phyloP scores from a whole-genome alignment of 306 rosid species.

The Quercus ilex region DNA sequence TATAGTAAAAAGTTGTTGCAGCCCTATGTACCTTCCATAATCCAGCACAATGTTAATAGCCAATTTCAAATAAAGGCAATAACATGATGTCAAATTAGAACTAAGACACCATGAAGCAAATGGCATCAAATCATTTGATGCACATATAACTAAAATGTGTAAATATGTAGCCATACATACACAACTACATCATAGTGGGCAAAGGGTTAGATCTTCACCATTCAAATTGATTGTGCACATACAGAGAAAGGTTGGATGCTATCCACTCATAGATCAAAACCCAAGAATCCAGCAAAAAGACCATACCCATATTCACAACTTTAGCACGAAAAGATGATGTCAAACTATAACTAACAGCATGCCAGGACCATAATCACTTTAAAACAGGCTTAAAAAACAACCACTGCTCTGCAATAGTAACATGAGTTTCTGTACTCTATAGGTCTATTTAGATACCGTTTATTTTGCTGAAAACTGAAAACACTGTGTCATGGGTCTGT shows the following conservation, averaged over 20 bases:
- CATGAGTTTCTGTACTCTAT: neutral
- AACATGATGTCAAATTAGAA: neutral
- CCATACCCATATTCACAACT: neutral
- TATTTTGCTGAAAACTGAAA: no score
- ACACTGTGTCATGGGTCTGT: fast-evolving
- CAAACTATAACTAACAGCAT: neutral
- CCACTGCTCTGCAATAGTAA: neutral
- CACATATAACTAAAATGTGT: no score
- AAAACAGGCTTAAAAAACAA: neutral
- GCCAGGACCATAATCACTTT: neutral
- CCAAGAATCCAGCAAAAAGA: neutral
- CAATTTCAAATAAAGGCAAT: neutral
- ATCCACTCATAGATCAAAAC: neutral
- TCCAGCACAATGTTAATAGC: no score
- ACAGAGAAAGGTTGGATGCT: neutral
- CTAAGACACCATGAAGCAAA: no score
- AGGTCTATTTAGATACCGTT: fast-evolving
- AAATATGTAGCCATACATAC: no score
- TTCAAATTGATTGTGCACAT: no score
- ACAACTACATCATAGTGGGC: no score
- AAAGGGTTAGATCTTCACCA: no score
- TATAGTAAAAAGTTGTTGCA: neutral
- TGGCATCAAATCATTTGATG: no score
- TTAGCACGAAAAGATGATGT: neutral
- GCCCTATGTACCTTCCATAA: neutral